Conservation (phyloP, 176 grass and related monocot species). For the Bonia amplexicaulis region DNA sequence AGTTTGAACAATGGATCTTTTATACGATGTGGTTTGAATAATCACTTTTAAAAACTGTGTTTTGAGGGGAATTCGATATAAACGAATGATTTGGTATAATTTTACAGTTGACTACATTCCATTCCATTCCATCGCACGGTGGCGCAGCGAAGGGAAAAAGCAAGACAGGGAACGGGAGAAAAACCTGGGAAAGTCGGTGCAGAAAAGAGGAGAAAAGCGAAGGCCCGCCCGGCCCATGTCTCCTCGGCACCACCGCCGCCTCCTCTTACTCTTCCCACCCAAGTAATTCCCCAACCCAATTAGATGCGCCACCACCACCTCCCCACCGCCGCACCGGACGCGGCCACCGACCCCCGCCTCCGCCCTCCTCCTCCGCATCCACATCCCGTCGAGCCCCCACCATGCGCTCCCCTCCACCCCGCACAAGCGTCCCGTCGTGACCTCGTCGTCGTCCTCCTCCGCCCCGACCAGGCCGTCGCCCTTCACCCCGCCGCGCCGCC, state of each 20-base stretch:
- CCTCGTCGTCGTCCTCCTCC: constrained; percentile 32
- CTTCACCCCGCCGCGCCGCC: constrained; percentile 38
- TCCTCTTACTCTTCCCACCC: not conserved
- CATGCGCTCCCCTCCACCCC: constrained; percentile 58
- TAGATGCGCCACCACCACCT: constrained; percentile 57
- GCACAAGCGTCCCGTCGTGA: constrained; percentile 64
- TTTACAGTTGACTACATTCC: not conserved
- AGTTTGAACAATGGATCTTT: not conserved
- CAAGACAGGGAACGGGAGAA: not conserved
- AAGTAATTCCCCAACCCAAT: constrained; percentile 8
- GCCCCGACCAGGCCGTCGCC: constrained; percentile 36
- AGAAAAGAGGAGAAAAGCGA: constrained; percentile 34
- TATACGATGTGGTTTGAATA: not conserved
- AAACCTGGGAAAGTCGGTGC: constrained; percentile 35
- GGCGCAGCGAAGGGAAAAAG: not conserved
- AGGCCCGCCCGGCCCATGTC: constrained; percentile 29
- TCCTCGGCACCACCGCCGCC: constrained; percentile 21
- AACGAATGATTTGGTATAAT: not conserved
- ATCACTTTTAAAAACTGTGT: not conserved
- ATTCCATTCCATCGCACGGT: not conserved
- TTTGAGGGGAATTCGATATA: not conserved
- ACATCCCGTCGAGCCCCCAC: constrained; percentile 64
- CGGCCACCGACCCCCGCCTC: constrained; percentile 27
- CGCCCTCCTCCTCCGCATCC: constrained; percentile 57
- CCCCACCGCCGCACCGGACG: constrained; percentile 13